Conservation (phyloP, 2,329 filamentous ascomycete species). For the Botrytis porri region DNA sequence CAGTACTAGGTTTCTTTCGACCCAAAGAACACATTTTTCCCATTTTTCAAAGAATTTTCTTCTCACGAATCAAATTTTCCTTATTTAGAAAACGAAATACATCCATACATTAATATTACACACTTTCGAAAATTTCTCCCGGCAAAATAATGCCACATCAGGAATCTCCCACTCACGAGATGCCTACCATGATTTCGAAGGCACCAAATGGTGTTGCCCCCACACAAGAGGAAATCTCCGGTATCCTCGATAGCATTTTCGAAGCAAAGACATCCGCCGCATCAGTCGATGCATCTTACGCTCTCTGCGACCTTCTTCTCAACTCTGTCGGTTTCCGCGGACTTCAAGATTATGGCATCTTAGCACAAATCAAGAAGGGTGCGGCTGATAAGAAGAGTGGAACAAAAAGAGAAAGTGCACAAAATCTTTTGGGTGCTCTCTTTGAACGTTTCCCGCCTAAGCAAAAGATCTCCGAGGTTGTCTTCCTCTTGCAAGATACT, state of each 20-base stretch:
- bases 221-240: conserved; percentile 62
- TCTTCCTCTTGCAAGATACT: conserved; percentile 79
- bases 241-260: conserved; percentile 66
- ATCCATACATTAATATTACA: conserved; percentile 21
- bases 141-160: conserved; percentile 48
- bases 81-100: conserved; percentile 8
- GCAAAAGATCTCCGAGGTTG: conserved; percentile 74
- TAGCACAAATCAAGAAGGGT: conserved; percentile 68
- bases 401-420: conserved; percentile 79
- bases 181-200: conserved; percentile 48
- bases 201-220: conserved; percentile 45
- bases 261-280: conserved; percentile 52
- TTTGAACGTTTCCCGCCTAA: conserved; percentile 83
- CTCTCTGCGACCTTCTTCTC: conserved; percentile 60
- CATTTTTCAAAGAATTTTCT: conserved; percentile 22
- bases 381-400: conserved; percentile 93
- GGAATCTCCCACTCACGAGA: conserved; percentile 42
- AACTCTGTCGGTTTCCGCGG: conserved; percentile 64
- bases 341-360: conserved; percentile 57
- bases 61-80: conserved; percentile 23
- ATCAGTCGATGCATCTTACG: conserved; percentile 62
- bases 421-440: conserved; percentile 90
- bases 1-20: conserved; percentile 30
- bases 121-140: conserved; percentile 26
- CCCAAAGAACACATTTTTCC: conserved; percentile 31